Conservation (phyloP, 495 filamentous ascomycete genomes). For the Penicillium chermesinum region DNA sequence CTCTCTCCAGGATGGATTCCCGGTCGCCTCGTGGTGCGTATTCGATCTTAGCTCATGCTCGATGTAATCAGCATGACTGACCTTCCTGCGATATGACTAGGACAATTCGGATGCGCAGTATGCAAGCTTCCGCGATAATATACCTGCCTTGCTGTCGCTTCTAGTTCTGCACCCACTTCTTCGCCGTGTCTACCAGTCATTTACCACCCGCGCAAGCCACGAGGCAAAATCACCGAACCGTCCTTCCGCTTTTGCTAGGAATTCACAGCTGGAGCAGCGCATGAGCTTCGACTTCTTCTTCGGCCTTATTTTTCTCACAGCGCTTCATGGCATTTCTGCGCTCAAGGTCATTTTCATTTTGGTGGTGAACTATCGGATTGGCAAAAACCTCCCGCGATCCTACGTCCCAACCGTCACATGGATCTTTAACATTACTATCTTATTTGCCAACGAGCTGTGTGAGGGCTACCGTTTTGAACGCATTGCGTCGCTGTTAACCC, state of each 20-base stretch:
- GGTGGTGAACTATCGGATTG: constrained; percentile 74
- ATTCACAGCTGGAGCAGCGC: constrained; percentile 68
- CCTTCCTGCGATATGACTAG: constrained; percentile 32
- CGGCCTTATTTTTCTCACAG: constrained; percentile 68
- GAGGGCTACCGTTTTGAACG: constrained; percentile 66
- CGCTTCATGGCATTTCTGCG: constrained; percentile 78
- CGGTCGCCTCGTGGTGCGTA: constrained; percentile 80
- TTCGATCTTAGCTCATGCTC: background rate
- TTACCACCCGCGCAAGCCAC: constrained; percentile 13
- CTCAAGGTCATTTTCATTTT: constrained; percentile 78
- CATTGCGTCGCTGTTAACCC: constrained; percentile 51
- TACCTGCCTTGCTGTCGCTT: constrained; percentile 70
- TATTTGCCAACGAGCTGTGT: constrained; percentile 88
- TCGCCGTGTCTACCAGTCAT: constrained; percentile 61
- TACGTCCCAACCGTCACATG: constrained; percentile 76
- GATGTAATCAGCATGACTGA: constrained; percentile 4
- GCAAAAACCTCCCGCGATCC: constrained; percentile 58
- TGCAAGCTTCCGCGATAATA: constrained; percentile 75
- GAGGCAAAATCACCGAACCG: constrained; percentile 11
- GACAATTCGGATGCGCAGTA: constrained; percentile 92
- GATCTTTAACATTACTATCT: constrained; percentile 80
- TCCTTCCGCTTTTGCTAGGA: constrained; percentile 46
- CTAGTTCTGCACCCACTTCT: constrained; percentile 72
- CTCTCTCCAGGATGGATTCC: constrained; percentile 87
- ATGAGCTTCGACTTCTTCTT: constrained; percentile 80